phyloP scores from a whole-genome alignment of 257 asterid genomes.

The Ligustrum vulgare region DNA sequence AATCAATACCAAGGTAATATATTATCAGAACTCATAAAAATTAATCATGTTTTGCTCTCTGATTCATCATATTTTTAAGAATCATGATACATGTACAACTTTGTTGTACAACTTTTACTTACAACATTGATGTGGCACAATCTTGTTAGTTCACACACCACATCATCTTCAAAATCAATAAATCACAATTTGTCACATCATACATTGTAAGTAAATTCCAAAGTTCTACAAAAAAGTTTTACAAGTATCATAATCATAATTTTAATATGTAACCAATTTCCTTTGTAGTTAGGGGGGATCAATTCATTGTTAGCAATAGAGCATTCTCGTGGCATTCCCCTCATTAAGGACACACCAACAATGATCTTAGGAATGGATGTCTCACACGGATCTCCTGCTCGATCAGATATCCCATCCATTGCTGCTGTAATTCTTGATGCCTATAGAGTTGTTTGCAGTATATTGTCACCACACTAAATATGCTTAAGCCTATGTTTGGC shows the following conservation, averaged over 20 bases:
- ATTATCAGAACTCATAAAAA: conserved; percentile 14
- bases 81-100: too few relatives aligned
- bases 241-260: too few relatives aligned
- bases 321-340: conserved; percentile 49
- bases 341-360: conserved; percentile 72
- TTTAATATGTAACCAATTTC: neutral
- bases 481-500: too few relatives aligned
- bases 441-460: conserved; percentile 15
- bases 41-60: conserved; percentile 12
- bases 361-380: conserved; percentile 95
- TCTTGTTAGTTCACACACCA: too few relatives aligned
- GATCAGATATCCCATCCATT: conserved; percentile 81
- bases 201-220: too few relatives aligned
- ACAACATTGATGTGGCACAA: too few relatives aligned
- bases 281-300: conserved; percentile 79
- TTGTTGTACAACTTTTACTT: too few relatives aligned
- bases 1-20: conserved; percentile 80
- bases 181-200: too few relatives aligned
- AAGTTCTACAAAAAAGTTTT: too few relatives aligned
- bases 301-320: conserved; percentile 83
- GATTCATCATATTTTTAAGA: conserved; percentile 4
- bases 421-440: conserved; percentile 70
- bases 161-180: too few relatives aligned
- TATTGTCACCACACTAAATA: conserved; percentile 9
- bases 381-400: conserved; percentile 90